Base-by-base conservation (phyloP, 2,329 filamentous ascomycete genomes). In the Beauveria pseudobassiana region DNA sequence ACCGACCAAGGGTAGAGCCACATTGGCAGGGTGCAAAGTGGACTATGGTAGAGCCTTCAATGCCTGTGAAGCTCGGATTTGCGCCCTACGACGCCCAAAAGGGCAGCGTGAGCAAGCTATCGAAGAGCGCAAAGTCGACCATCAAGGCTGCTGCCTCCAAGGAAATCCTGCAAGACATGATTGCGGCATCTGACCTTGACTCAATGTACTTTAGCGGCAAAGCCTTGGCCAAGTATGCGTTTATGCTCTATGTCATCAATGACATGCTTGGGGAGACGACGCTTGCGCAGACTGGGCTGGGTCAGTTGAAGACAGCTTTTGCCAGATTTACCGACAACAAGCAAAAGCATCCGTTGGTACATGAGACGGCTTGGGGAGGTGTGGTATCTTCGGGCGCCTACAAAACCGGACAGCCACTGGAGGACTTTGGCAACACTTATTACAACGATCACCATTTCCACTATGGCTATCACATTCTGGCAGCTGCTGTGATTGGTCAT, bases 171-270 rank as follows among this genome's bases (percentile, higher is more conserved):
- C 87, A 95, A 73, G 82, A 92, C 70, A 90, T 97, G 74, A 74
- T 78, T n/a, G 77, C 78, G 0, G 87, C 95, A 69, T 85, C 86
- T 5, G 84, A 95, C 65, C 78, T 90, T 42, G 84, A 93, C 71
- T 96, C 91, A 43, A 93, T 96, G 86, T 98, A 98, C 74, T 97
- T 88, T 73, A 90, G 89, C 67, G 95, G 95, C 67, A 98, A 93
- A 79, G 84, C 86, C 1, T 76, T 95, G 20, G 88, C 87, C 64
- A 93, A 93, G 71, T 93, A 91, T 72, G 90, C 88, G 1, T 78
- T 79, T 18, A 77, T 93, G 30, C 75, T 90, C 45, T 87, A 89
- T 67, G 83, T 86, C 0, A 79, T 87, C 48, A 78, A 86, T 63
- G 82, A 89, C 65, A 74, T 93, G 64, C 73, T 89, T 6, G 78